Evolutionary conservation across 345 rosid genomes (phyloP).

Genomic region (Viola odorata): DNA sequence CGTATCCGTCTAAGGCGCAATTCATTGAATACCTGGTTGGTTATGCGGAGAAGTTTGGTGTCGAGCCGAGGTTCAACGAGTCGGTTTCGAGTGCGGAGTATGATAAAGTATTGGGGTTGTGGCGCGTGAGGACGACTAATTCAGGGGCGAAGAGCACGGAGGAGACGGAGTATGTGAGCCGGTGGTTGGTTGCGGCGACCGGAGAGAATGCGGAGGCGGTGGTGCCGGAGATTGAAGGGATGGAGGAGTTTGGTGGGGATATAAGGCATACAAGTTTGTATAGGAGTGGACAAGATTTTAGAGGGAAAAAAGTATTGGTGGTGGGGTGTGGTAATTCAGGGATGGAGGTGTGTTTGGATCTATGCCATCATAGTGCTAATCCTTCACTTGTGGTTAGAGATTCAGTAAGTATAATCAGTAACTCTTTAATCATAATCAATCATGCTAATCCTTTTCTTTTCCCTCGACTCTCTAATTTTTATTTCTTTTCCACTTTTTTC

Average conservation of each 20-base stretch:
- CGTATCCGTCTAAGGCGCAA: slow-evolving; percentile 23
- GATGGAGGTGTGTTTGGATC: slow-evolving; percentile 51
- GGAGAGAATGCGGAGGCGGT: slow-evolving; percentile 50
- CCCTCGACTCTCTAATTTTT: no score
- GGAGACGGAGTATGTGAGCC: slow-evolving; percentile 42
- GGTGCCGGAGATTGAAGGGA: slow-evolving; percentile 43
- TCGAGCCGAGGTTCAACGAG: slow-evolving; percentile 37
- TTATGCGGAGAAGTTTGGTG: slow-evolving; percentile 19
- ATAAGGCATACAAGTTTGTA: slow-evolving; percentile 37
- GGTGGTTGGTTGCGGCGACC: slow-evolving; percentile 53
- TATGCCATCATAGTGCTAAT: slow-evolving; percentile 40
- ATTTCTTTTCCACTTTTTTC: no score
- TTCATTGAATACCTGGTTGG: slow-evolving; percentile 18
- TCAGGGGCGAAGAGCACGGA: background rate
- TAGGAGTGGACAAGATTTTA: slow-evolving; percentile 33
- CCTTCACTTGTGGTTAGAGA: slow-evolving; percentile 44
- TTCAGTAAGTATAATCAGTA: slow-evolving; percentile 21
- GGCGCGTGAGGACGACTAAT: slow-evolving; percentile 38
- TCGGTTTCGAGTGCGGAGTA: slow-evolving; percentile 35
- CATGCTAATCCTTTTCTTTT: no score
- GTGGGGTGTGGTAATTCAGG: slow-evolving; percentile 63
- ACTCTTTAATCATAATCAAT: no score
- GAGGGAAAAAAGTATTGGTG: slow-evolving; percentile 39
- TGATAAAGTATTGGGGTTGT: slow-evolving; percentile 30
- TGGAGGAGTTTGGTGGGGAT: slow-evolving; percentile 33